Percentiles rank a stretch among this genome's conserved stretches.
These are phyloP conservation scores for Scutellaria minor DNA, from an alignment of 257 asterid species.

Conservation along the genomic window DNA sequence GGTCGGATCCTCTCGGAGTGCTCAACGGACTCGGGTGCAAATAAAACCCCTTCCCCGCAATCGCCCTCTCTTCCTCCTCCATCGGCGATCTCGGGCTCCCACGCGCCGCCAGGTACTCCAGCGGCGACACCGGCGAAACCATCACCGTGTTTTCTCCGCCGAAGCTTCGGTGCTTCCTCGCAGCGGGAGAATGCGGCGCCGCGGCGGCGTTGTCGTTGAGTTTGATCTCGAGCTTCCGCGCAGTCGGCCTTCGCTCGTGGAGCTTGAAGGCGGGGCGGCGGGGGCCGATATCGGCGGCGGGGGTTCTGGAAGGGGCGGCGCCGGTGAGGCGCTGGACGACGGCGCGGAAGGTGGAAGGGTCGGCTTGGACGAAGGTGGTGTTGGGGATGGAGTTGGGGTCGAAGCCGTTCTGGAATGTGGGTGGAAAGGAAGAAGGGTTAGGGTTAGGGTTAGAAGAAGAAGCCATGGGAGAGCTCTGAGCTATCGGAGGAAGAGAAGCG, in stretches of 20 bases:
- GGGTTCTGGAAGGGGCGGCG: constrained; percentile 27
- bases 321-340: constrained; percentile 84
- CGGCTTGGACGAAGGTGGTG: constrained; percentile 82
- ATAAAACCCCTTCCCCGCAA: constrained; percentile 70
- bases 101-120: constrained; percentile 58
- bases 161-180: constrained; percentile 31
- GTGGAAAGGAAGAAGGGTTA: constrained; percentile 26
- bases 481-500: constrained; percentile 33
- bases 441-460: constrained; percentile 17
- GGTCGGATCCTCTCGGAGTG: constrained; percentile 68
- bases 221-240: constrained; percentile 66
- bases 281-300: constrained; percentile 45
- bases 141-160: constrained; percentile 41
- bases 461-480: constrained; percentile 39
- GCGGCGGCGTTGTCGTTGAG: constrained; percentile 36
- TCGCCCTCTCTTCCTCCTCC: constrained; percentile 68
- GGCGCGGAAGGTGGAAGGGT: constrained; percentile 78
- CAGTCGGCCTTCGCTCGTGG: constrained; percentile 68
- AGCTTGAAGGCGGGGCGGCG: constrained; percentile 63
- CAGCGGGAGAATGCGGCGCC: constrained; percentile 32
- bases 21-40: constrained; percentile 72
- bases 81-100: constrained; percentile 59
- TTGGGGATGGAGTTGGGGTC: constrained; percentile 51
- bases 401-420: constrained; percentile 40
- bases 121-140: constrained; percentile 78